These are phyloP conservation scores for Aspergillus nomiae DNA, from an alignment of 2,329 filamentous ascomycete genomes.

Conservation along the genomic window DNA sequence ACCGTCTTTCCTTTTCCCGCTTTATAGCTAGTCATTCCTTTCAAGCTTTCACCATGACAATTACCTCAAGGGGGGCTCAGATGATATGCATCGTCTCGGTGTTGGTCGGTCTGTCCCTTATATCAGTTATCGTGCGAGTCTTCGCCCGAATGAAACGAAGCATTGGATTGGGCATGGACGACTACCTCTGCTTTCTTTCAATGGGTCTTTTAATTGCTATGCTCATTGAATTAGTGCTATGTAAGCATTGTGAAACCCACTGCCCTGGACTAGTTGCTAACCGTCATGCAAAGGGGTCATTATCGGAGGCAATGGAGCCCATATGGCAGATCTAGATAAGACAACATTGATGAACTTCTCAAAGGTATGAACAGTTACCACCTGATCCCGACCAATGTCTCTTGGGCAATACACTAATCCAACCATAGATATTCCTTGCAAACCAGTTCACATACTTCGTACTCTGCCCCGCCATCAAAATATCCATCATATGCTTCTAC, in stretches of 20 bases:
- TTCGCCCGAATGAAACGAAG: constrained; percentile 30
- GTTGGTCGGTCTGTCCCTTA: constrained; percentile 29
- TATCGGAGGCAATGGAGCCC: constrained; percentile 34
- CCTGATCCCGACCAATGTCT: neutral
- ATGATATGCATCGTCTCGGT: constrained; percentile 35
- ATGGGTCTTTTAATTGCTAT: constrained; percentile 31
- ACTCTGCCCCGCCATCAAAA: constrained; percentile 34
- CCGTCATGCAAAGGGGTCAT: constrained; percentile 28
- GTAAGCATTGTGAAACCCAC: constrained; percentile 19
- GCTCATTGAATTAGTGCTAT: constrained; percentile 32
- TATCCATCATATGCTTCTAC: constrained; percentile 40
- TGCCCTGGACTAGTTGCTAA: constrained; percentile 11
- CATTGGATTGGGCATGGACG: constrained; percentile 33
- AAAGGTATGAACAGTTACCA: constrained; percentile 26
- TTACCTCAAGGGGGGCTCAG: constrained; percentile 27
- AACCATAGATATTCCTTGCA: constrained; percentile 35
- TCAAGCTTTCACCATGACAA: constrained; percentile 22
- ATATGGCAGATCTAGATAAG: constrained; percentile 21
- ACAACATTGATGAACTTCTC: constrained; percentile 31
- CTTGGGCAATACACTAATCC: neutral
- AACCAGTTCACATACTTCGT: constrained; percentile 39
- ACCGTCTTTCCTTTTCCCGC: neutral
- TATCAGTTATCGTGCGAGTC: constrained; percentile 28
- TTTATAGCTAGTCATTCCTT: constrained; percentile 3
- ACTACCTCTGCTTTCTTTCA: constrained; percentile 32